Evolutionary conservation across 2,329 filamentous ascomycete genomes (phyloP), one percentile per base, ranked within the genome.

Genomic region (Myriangium duriaei): DNA sequence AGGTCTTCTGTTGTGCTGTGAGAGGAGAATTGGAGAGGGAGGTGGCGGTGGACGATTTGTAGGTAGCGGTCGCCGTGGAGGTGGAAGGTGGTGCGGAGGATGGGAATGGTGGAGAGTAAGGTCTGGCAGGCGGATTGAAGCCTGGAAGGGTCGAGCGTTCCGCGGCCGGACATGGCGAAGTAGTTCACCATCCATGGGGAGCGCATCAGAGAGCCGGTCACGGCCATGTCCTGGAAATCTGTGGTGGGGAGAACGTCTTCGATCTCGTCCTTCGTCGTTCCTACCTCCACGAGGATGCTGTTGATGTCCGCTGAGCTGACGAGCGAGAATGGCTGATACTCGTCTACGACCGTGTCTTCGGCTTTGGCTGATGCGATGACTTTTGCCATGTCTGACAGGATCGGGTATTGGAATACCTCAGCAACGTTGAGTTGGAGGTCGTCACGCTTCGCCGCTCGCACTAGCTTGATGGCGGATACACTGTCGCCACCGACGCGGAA

Each of bases 121-220:
- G 73, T 59, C 33, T 66, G 63, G 45, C 71, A 76, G 34, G 64
- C 64, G 12, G 56, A 43, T 19, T 68, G 58, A 15, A 78, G 62
- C 10, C 64, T 63, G 7, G 61, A 54, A 11, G 62, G 49, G 35
- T 78, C 59, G 10, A 79, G 57, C 0, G 49, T 44, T 0, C 61
- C 64, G 15, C 73, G 65, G 38, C 81, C 69, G 54, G 74, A 73
- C 53, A 81, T 72, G 42, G 76, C 63, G 43, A 75, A 74, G 49
- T 82, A 80, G 11, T 75, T 71, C 1, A 72, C 57, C 21, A 7
- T n/a, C 21, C 7, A n/a, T 26, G 7, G 7, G 7, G 21, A 26
- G 21, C 21, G 7, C 7, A 26, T 26, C 7, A n/a, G 7, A n/a
- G 7, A 7, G 7, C 21, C 21, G 7, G 21, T n/a, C 7, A 26